Percentiles rank a stretch among this genome's conserved stretches.
Evolutionary conservation across 345 rosid species (phyloP).

Genomic region (Trapa incisa): DNA sequence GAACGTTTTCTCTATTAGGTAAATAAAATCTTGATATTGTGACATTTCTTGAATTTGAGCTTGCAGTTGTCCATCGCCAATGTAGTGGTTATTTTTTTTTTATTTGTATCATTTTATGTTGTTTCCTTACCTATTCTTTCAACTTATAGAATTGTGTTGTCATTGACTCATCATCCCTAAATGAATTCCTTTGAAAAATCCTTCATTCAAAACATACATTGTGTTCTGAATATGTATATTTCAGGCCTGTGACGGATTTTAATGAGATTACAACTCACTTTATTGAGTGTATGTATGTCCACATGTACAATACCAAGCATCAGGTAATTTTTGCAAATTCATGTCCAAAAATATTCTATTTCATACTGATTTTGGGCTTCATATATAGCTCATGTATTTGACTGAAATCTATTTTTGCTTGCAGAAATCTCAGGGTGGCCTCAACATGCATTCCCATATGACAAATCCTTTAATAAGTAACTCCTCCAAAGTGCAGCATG

Average conservation of each 20-base stretch:
- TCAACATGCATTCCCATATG: constrained; percentile 38
- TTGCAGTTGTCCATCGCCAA: neutral
- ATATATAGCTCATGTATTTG: neutral
- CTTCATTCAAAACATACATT: neutral
- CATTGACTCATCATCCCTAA: neutral
- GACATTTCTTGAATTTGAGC: neutral
- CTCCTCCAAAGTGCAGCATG: constrained; percentile 35
- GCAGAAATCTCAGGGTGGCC: constrained; percentile 31
- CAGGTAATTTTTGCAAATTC: constrained; percentile 41
- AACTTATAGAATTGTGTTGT: neutral
- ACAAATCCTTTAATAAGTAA: constrained; percentile 31
- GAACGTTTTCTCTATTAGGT: constrained; percentile 71
- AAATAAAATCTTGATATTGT: neutral
- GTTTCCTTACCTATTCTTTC: neutral
- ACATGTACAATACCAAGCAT: constrained; percentile 54
- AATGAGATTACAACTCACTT: constrained; percentile 80
- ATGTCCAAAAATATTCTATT: constrained; percentile 7
- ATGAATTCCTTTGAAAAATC: neutral
- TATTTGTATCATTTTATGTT: neutral
- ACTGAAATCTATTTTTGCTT: constrained; percentile 4
- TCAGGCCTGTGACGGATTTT: constrained; percentile 82
- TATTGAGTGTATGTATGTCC: constrained; percentile 81
- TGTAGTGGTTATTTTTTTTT: neutral
- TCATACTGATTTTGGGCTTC: neutral
- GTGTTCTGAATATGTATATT: neutral